Evolutionary conservation across 2,329 filamentous ascomycete species (phyloP).

Genomic region (Fusarium tjaetaba): DNA sequence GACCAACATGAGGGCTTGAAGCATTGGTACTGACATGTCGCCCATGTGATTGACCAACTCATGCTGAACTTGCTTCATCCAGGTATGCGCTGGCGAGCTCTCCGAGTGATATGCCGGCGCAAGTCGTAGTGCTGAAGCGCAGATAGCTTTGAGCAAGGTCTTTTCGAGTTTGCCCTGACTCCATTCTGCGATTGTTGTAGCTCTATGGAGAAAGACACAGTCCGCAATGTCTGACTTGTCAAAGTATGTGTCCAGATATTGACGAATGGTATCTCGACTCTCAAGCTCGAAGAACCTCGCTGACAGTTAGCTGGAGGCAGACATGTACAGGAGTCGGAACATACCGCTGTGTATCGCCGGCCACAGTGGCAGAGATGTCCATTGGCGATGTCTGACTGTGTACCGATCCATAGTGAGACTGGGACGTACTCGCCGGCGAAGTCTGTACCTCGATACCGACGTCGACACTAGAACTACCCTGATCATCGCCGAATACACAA

Average conservation of each 20-base stretch:
- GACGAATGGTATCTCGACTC: neutral
- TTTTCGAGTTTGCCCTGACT: slow-evolving; percentile 31
- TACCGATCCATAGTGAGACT: slow-evolving; percentile 3
- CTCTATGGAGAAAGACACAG: slow-evolving; percentile 37
- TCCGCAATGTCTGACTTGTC: slow-evolving; percentile 24
- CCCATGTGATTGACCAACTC: slow-evolving; percentile 5
- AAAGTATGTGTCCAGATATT: slow-evolving; percentile 40
- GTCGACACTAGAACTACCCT: neutral
- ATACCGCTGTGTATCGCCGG: neutral
- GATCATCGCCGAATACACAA: slow-evolving; percentile 6
- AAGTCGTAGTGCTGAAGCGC: slow-evolving; percentile 12
- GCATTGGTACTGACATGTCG: slow-evolving; percentile 12
- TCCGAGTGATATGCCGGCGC: neutral
- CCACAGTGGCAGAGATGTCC: neutral
- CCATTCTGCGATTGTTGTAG: slow-evolving; percentile 41
- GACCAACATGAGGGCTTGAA: slow-evolving; percentile 38
- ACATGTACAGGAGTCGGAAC: fast-evolving
- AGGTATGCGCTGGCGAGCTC: neutral
- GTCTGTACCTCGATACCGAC: neutral
- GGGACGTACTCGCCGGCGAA: slow-evolving; percentile 9
- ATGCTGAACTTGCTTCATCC: slow-evolving; percentile 38
- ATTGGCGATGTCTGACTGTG: neutral
- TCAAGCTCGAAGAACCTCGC: slow-evolving; percentile 31
- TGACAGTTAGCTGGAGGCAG: no score
- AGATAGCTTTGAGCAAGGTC: slow-evolving; percentile 34